Percentiles rank a stretch among this genome's conserved stretches.
These are phyloP conservation scores for Circinella minor DNA, from an alignment of 371 early-diverging fungal species.

Conservation along the genomic window DNA sequence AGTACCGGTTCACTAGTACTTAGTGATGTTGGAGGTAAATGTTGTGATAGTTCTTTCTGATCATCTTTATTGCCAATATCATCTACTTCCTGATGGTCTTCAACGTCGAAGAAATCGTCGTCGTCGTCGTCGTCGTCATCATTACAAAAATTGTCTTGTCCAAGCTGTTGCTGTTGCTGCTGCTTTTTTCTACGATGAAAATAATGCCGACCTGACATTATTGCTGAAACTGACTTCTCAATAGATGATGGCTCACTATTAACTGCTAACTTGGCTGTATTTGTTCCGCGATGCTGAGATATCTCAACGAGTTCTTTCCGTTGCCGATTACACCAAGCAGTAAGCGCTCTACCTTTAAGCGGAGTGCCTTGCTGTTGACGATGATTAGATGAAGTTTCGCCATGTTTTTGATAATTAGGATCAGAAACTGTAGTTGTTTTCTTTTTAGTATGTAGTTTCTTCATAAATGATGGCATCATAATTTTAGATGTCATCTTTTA, in stretches of 20 bases:
- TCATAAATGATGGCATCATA: not conserved
- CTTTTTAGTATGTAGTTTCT: not conserved
- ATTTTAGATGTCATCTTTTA: not conserved
- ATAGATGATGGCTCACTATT: not conserved
- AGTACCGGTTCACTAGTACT: not conserved
- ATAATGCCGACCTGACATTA: not conserved
- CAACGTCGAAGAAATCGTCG: too few species aligned
- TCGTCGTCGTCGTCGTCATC: too few species aligned
- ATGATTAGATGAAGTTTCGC: not conserved
- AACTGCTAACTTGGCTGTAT: not conserved
- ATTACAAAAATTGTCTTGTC: too few species aligned
- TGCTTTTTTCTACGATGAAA: not conserved
- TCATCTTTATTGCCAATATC: too few species aligned
- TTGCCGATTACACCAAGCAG: not conserved
- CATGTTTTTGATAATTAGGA: not conserved
- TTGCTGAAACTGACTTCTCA: not conserved
- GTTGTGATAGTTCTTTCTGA: not conserved
- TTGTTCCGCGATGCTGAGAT: not conserved
- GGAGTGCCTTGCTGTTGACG: not conserved
- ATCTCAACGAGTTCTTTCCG: not conserved
- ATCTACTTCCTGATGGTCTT: too few species aligned
- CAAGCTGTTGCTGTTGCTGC: not conserved
- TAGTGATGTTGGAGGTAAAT: not conserved
- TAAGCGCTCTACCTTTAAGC: not conserved
- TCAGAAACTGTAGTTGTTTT: not conserved